Conservation (phyloP, 2,329 filamentous ascomycete genomes). For the Arthrobotrys musiformis region DNA sequence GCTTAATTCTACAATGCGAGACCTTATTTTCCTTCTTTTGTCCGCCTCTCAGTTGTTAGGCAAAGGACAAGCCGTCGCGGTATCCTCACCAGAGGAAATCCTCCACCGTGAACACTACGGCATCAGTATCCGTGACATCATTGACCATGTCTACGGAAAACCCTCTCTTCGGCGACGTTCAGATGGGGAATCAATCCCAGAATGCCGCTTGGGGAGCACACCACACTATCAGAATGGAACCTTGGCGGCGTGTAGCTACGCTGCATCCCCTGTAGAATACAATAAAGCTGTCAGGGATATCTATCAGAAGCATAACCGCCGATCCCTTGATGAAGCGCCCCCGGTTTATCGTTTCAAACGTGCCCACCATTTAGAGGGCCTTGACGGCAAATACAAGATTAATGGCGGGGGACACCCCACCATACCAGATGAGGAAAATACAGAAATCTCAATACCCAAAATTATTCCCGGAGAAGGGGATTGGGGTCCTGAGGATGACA, state of each 20-base stretch:
- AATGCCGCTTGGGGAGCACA: constrained; percentile 2
- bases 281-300: constrained; percentile 34
- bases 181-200: not conserved
- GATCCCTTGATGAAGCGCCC: not conserved
- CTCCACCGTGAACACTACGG: constrained; percentile 32
- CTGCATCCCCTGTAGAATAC: constrained; percentile 6
- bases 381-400: not conserved
- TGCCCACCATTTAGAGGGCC: not conserved
- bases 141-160: constrained; percentile 39
- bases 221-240: not conserved
- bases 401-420: not conserved
- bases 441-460: not conserved
- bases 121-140: constrained; percentile 11
- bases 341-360: constrained; percentile 13
- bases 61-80: not conserved
- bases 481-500: not conserved
- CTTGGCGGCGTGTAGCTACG: constrained; percentile 22
- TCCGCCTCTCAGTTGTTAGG: not conserved
- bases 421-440: not conserved
- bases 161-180: constrained; percentile 5
- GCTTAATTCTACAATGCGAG: not conserved
- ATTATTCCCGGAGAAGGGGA: not conserved
- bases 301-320: not conserved
- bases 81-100: not conserved
- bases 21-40: not conserved